These are phyloP conservation scores for Theileria equi DNA, from an alignment of 169 alveolate genomes.

Conservation along the genomic window DNA sequence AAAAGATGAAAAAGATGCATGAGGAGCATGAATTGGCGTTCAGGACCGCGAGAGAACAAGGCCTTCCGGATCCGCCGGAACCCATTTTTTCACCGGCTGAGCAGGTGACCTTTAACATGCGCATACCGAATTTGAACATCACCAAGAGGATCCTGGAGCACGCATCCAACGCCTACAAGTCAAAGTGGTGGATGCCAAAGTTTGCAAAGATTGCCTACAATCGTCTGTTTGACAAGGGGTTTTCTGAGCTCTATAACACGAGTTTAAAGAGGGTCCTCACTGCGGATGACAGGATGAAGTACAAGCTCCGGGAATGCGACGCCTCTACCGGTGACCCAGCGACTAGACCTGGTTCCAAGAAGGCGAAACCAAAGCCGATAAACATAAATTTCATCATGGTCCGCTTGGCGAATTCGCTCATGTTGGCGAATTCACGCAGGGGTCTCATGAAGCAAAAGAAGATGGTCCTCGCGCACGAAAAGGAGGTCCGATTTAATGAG, in stretches of 20 bases:
- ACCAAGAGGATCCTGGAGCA: constrained; percentile 28
- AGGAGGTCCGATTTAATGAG: constrained; percentile 74
- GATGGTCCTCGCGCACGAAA: constrained; percentile 69
- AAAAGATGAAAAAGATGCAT: constrained; percentile 13
- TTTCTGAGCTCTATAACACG: constrained; percentile 56
- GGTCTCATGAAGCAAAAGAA: constrained; percentile 62
- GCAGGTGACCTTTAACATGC: constrained; percentile 31
- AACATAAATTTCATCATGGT: constrained; percentile 69
- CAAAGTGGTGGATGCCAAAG: constrained; percentile 61
- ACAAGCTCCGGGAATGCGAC: constrained; percentile 46
- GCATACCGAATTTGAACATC: constrained; percentile 10
- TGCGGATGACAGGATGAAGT: constrained; percentile 23
- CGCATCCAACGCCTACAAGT: constrained; percentile 15
- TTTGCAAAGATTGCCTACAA: constrained; percentile 43
- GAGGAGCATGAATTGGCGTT: constrained; percentile 17
- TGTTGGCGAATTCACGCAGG: constrained; percentile 66
- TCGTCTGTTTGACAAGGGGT: constrained; percentile 50
- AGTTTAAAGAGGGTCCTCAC: constrained; percentile 43
- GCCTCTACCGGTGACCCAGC: neutral
- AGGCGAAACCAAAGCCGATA: constrained; percentile 17
- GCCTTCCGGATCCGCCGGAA: constrained; percentile 51
- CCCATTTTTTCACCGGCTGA: constrained; percentile 32
- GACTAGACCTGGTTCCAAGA: neutral
- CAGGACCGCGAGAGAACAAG: constrained; percentile 29
- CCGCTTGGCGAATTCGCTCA: constrained; percentile 69